Base-by-base conservation (phyloP, 768 basidiomycete species). In the Dentipellis fragilis region DNA sequence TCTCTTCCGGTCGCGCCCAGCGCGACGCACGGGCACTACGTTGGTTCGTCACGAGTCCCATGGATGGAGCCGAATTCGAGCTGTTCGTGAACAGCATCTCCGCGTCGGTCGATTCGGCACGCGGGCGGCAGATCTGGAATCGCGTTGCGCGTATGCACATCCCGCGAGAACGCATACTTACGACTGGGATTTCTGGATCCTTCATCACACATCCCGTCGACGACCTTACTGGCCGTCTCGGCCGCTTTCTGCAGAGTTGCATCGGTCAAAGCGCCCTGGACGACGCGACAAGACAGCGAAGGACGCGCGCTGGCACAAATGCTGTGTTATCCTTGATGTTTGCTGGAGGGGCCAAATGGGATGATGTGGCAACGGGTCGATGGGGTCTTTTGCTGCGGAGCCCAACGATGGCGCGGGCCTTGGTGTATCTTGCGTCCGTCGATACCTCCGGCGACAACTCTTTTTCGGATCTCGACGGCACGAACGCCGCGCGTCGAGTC, bases 11-110 rank as follows among this genome's bases (percentile, higher is more conserved):
- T 4, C 59, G 59, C 19, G 40, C 40, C 19, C 29, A 45, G 17
- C 59, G 59, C 12, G 59, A 60, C 11, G 56, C 51, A n/a, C 56
- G 47, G 16, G 56, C 59, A 40, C 49, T 60, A 19, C n/a, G 29
- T 21, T 57, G 59, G 59, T 29, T 60, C 38, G 11, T 53, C 16
- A 23, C 29, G 17, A 53, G 42, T 21, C 42, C 42, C 10, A 53
- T 39, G 40, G 51, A 53, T 14, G 53, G 55, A 34, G 52, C 34
- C 46, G 57, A 60, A 16, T 47, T 60, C 45, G 56, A 57, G 16
- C 40, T 57, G 8, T 36, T 60, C 39, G 56, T 35, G 2, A 29
- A 23, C 7, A 54, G 50, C 5, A 60, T 60, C 11, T 49, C 56
- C 1, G 59, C 56, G 7, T 57, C 56, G 4, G 42, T 59, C 19